Evolutionary conservation across 176 grass and related monocot genomes (phyloP), one percentile per base, ranked within the genome.

Genomic region (Puya raimondii): DNA sequence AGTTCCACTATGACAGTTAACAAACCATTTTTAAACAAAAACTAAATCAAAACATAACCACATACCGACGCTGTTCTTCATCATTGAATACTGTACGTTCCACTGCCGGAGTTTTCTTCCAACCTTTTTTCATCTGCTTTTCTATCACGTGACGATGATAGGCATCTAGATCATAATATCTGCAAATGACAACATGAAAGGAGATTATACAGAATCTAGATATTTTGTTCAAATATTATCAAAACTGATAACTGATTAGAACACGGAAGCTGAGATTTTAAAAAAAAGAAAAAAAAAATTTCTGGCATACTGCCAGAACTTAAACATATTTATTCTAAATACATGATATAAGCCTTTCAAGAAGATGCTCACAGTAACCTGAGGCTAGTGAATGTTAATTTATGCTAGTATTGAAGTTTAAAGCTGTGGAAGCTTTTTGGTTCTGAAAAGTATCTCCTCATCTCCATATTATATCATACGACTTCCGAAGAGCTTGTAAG

Each of bases 21-120:
- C 4, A 42, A 42, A 42, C 4, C 70, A 17, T 20, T 47, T 16
- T 12, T 27, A 67, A 67, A 16, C 20, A 12, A 23, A 11, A 11
- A 2, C 33, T 33, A 29, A 11, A 22, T 12, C 26, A 63, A 52
- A 54, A 53, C 11, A 81, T 22, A 68, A 74, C 48, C 53, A 74
- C 72, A 72, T 81, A 94, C 95, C 89, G 66, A 67, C 87, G 80
- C 52, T 88, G 86, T 68, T 99, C 95, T 82, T 99, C 95, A 64
- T 99, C 95, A 88, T 99, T 79, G 78, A 99, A 99, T 68, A 93
- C 33, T 50, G 85, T 94, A 11, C 90, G 95, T 23, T 94, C 95
- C 3, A 65, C 77, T 53, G 63, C 72, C 22, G 26, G 17, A 48
- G 73, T 17, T 70, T 72, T 88, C 80, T 91, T 91, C 66, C 75